Evolutionary conservation across 352 stramenopile species (phyloP).

Genomic region (Phytophthora litchii): DNA sequence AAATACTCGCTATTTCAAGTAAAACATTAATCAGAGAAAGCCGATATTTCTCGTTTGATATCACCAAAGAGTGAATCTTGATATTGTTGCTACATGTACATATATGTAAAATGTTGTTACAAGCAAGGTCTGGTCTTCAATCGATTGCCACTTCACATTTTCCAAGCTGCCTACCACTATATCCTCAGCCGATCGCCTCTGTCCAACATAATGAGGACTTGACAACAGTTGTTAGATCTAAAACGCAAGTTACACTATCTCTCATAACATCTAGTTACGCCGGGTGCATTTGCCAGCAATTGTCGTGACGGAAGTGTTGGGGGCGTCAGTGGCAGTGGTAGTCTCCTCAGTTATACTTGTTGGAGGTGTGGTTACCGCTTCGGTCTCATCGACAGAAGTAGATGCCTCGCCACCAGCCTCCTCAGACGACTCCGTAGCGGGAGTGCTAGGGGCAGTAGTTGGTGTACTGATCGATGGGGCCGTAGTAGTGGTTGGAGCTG

Average conservation of each 20-base stretch:
- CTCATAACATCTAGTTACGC: conserved; percentile 14
- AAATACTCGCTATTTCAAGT: too few relatives aligned
- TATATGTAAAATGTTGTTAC: too few relatives aligned
- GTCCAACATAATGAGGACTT: too few relatives aligned
- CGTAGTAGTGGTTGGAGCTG: conserved; percentile 9
- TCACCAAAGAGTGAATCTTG: too few relatives aligned
- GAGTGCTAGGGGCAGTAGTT: conserved; percentile 4
- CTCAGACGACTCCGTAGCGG: conserved; percentile 1
- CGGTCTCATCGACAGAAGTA: conserved; percentile 5
- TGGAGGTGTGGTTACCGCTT: neutral
- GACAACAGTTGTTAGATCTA: too few relatives aligned
- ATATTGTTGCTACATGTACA: too few relatives aligned
- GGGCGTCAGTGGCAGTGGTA: conserved; percentile 14
- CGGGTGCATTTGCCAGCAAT: conserved; percentile 6
- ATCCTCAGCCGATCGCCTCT: too few relatives aligned
- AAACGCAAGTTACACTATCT: neutral
- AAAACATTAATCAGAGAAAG: too few relatives aligned
- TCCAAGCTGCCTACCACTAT: too few relatives aligned
- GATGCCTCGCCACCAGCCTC: conserved; percentile 7
- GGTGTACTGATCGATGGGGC: conserved; percentile 3
- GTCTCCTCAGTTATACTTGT: neutral
- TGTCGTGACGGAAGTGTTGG: conserved; percentile 4
- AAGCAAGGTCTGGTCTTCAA: too few relatives aligned
- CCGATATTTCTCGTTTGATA: too few relatives aligned
- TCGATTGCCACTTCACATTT: too few relatives aligned